Evolutionary conservation across 1,139 yeast genomes (phyloP), one percentile per base, ranked within the genome.

Genomic region (Suhomyces wounanorum): DNA sequence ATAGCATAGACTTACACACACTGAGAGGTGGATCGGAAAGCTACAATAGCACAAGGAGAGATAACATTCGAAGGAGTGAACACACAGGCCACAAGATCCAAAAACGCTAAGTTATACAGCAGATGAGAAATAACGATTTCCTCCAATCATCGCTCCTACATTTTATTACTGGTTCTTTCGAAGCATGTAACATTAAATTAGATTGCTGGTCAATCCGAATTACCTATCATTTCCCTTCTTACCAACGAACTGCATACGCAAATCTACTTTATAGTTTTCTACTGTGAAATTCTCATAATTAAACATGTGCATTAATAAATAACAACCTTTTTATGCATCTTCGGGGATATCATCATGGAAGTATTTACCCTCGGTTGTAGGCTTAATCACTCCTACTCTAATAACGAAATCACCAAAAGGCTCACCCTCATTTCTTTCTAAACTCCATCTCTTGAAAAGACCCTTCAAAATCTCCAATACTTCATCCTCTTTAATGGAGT

Each of bases 331-430:
- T 23, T 43, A 79, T 43, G 87, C 87, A 51, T 86, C 92, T 67
- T 88, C 97, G 41, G 95, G 88, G 56, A 92, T 83, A 64, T 89
- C 95, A 55, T 92, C 97, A 78, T 95, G 96, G 89, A 94, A 92
- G 68, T 82, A 85, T 68, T 87, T 89, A 57, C 99, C 99, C 69
- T 90, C 96, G 45, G 82, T 72, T 35, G 98, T 92, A 56, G 92
- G 95, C 63, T 86, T 86, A 65, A 94, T 90, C 51, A 90, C 81
- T 23, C 96, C 97, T 44, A 77, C 81, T 73, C 98, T 85, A 57
- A 94, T 81, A 59, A 87, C 83, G 77, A 88, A 94, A 69, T 94
- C 98, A 65, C 99, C 99, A 66, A 94, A 94, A 54, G 90, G 97
- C 72, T 94, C 98, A 51, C 89, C 92, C 16, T 91, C 96, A 47